These are phyloP conservation scores for Syncephalastrum contaminatum DNA, from an alignment of 371 early-diverging fungal genomes.

Conservation along the genomic window DNA sequence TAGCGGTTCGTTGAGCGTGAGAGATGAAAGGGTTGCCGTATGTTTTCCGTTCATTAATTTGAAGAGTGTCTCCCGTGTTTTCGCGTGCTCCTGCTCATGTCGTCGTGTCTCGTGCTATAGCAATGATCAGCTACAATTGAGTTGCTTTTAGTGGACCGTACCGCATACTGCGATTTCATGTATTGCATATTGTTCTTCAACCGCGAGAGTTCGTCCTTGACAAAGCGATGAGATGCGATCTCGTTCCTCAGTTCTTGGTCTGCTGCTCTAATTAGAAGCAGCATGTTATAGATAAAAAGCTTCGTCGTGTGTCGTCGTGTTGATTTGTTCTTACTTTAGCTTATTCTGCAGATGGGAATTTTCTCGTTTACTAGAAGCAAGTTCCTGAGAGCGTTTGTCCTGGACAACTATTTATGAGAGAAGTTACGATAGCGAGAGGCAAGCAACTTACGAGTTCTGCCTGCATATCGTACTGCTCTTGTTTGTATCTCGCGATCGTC, in stretches of 20 bases:
- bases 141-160: conserved; percentile 12
- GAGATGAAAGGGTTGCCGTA: conserved; percentile 23
- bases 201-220: conserved; percentile 41
- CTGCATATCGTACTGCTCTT: conserved; percentile 15
- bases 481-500: conserved; percentile 9
- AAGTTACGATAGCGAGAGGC: background rate
- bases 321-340: conserved; percentile 13
- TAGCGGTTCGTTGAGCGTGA: conserved; percentile 26
- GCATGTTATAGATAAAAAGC: background rate
- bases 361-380: conserved; percentile 11
- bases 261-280: conserved; percentile 11
- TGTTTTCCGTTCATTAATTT: conserved; percentile 37
- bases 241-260: conserved; percentile 17
- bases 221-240: conserved; percentile 16
- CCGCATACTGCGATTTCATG: conserved; percentile 47
- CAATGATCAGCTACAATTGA: background rate
- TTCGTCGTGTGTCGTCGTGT: too few relatives aligned
- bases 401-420: background rate
- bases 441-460: conserved; percentile 13
- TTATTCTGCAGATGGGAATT: conserved; percentile 8
- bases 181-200: conserved; percentile 43
- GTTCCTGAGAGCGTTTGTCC: conserved; percentile 12
- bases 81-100: conserved; percentile 41
- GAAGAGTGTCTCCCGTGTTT: conserved; percentile 34
- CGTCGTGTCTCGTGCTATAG: conserved; percentile 41